Evolutionary conservation across 495 filamentous ascomycete genomes (phyloP), one percentile per base, ranked within the genome.

Genomic region (Trichoderma parareesei): DNA sequence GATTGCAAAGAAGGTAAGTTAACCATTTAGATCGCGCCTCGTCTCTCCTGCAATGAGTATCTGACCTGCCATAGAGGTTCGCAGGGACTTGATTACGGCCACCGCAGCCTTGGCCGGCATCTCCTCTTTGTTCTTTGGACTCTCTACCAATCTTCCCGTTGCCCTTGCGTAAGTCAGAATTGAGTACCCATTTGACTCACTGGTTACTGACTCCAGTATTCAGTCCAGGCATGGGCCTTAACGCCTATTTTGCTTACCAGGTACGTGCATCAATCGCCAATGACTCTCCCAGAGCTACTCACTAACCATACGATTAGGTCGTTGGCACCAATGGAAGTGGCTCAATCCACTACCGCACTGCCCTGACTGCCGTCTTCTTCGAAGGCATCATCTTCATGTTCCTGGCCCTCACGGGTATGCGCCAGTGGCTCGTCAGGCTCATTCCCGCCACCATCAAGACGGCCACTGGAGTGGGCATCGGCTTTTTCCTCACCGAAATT

Each of bases 371-470:
- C 4, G 87, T 91, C 43, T 91, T 91, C 68, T 83, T 90, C 4
- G 88, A 91, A 72, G 88, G 88, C 2, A 20, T 92, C 70, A 78
- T 84, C 64, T 84, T 84, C 66, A 69, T 84, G 64, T 76, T 82
- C 42, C 76, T 94, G 38, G 90, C 90, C 0, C 70, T 93, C 8
- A 80, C 90, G 33, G 90, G 90, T 16, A 85, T 92, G 80, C 87
- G 90, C 11, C 90, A 94, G 70, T 94, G 90, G 90, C 79, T 94
- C 11, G 90, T 90, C 35, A 88, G 86, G 67, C 85, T 90, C 57
- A 87, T 94, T 33, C 90, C 90, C 1, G 78, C 81, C 62, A 90
- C 86, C 40, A 90, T 94, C 70, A 94, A 93, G 71, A 85, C 89
- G 27, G 89, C 90, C 16, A 91, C 88, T 53, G 90, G 89, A 53